phyloP scores from a whole-genome alignment of 805 yeast species.

The Ogataea angusta region DNA sequence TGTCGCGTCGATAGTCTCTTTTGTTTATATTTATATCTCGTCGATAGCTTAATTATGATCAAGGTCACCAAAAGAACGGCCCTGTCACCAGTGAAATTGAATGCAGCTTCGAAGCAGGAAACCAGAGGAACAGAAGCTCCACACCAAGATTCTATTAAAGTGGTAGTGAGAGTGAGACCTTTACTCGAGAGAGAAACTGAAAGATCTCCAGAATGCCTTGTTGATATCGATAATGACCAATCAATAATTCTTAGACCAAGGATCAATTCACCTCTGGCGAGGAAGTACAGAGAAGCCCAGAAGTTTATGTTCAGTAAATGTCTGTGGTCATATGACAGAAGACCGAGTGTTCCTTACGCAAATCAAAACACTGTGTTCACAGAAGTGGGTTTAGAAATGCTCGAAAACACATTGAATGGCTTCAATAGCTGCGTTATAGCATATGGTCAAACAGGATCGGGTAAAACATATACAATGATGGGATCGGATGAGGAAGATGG shows the following conservation, averaged over 20 bases:
- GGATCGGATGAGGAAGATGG: slow-evolving; percentile 53
- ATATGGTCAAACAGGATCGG: slow-evolving; percentile 86
- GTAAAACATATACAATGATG: slow-evolving; percentile 80
- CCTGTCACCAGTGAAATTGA: slow-evolving; percentile 3
- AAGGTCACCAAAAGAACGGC: slow-evolving; percentile 13
- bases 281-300: slow-evolving; percentile 27
- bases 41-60: slow-evolving; percentile 11
- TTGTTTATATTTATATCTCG: slow-evolving; percentile 1
- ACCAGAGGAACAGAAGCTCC: neutral
- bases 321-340: slow-evolving; percentile 43
- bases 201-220: slow-evolving; percentile 19
- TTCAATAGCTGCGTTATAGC: slow-evolving; percentile 33
- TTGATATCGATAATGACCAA: slow-evolving; percentile 26
- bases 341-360: slow-evolving; percentile 33
- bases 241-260: slow-evolving; percentile 9
- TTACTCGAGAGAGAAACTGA: slow-evolving; percentile 29
- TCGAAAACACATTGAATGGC: slow-evolving; percentile 65
- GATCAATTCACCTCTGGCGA: slow-evolving; percentile 10
- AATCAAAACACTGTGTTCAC: slow-evolving; percentile 52
- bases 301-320: slow-evolving; percentile 50
- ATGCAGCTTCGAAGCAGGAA: neutral
- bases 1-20: slow-evolving; percentile 13
- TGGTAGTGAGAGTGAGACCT: slow-evolving; percentile 52
- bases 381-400: slow-evolving; percentile 53
- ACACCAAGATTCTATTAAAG: slow-evolving; percentile 17